A percentile compares a stretch with the other conserved stretches of the same genome.
phyloP scores from a whole-genome alignment of 768 basidiomycete species.

The Tulasnella sp. region DNA sequence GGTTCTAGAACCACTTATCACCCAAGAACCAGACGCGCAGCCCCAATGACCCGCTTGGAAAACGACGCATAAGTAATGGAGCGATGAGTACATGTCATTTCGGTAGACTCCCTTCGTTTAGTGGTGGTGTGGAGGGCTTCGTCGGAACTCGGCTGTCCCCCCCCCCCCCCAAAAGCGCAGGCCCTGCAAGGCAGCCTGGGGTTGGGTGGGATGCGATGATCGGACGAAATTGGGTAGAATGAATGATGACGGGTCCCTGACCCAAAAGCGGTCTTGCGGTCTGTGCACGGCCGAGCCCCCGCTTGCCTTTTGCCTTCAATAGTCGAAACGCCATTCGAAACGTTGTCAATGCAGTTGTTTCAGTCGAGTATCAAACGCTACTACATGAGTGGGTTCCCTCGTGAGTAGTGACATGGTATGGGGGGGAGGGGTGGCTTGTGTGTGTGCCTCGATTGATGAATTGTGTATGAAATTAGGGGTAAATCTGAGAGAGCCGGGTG shows the following conservation, averaged over 20 bases:
- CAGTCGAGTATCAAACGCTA: background rate
- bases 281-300: background rate
- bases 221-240: background rate
- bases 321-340: too few species aligned
- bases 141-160: background rate
- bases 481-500: background rate
- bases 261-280: background rate
- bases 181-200: background rate
- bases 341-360: background rate
- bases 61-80: background rate
- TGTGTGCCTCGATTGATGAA: background rate
- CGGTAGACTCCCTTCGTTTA: background rate
- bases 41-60: background rate
- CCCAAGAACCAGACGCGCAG: too few species aligned
- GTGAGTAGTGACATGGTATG: too few species aligned
- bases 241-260: constrained; percentile 2
- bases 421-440: background rate
- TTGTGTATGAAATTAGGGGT: background rate
- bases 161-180: background rate
- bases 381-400: too few species aligned
- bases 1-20: background rate
- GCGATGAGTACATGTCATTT: background rate
- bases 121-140: background rate
- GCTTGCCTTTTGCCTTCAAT: background rate
- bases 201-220: background rate